A percentile compares a stretch with the other conserved stretches of the same genome.
These are phyloP conservation scores for Wickerhamiella nectarea DNA, from an alignment of 805 yeast species.

Conservation along the genomic window DNA sequence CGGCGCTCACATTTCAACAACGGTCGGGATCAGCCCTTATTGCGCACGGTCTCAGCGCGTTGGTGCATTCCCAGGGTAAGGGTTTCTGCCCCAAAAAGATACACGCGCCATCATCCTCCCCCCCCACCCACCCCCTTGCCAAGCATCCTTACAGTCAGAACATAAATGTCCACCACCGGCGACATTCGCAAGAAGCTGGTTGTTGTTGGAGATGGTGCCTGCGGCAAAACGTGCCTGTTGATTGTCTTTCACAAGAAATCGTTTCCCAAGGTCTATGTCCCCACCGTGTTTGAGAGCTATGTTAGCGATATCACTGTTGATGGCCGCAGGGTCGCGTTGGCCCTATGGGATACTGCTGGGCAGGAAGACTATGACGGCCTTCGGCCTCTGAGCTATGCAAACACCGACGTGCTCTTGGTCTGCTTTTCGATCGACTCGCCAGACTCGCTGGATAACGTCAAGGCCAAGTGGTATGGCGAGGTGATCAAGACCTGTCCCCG, in stretches of 20 bases:
- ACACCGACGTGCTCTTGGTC: slow-evolving; percentile 78
- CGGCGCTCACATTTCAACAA: too few relatives aligned
- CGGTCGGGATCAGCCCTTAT: too few relatives aligned
- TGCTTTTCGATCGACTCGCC: slow-evolving; percentile 87
- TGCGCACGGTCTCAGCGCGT: too few relatives aligned
- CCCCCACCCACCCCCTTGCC: not conserved
- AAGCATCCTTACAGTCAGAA: not conserved
- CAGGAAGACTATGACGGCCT: slow-evolving; percentile 95
- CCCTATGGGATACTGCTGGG: slow-evolving; percentile 97
- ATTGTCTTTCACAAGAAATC: slow-evolving; percentile 75
- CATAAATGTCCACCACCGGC: slow-evolving; percentile 13
- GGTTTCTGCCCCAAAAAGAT: not conserved
- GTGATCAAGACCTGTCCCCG: slow-evolving; percentile 89
- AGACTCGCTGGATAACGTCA: slow-evolving; percentile 84
- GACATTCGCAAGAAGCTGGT: slow-evolving; percentile 46
- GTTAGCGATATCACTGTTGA: slow-evolving; percentile 91
- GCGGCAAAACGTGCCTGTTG: slow-evolving; percentile 88
- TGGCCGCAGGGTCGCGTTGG: slow-evolving; percentile 84
- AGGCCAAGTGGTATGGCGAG: slow-evolving; percentile 92
- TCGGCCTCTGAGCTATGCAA: slow-evolving; percentile 84
- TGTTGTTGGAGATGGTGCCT: slow-evolving; percentile 95
- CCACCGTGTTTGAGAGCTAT: slow-evolving; percentile 94
- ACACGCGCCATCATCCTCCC: not conserved
- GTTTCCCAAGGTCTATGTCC: slow-evolving; percentile 89
- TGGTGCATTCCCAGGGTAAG: slow-evolving; percentile 6